phyloP scores from a whole-genome alignment of 1,139 yeast species.

The Debaryomyces sp. region DNA sequence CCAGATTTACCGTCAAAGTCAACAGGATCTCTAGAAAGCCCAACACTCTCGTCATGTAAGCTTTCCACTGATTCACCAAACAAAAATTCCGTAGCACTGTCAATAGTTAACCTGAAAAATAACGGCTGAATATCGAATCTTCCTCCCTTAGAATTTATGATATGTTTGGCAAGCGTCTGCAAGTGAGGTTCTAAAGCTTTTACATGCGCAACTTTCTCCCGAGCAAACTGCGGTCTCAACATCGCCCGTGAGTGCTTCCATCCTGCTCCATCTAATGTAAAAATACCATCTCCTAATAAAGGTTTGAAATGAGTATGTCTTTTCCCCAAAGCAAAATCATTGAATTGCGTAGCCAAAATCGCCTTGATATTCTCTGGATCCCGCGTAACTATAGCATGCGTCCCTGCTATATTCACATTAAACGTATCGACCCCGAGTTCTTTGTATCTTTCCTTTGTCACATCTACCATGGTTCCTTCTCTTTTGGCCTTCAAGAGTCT shows the following conservation, averaged over 20 bases:
- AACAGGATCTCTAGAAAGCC: slow-evolving; percentile 13
- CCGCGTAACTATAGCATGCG: slow-evolving; percentile 26
- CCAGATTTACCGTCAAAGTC: slow-evolving; percentile 33
- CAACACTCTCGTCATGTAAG: slow-evolving; percentile 32
- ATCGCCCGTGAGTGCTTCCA: slow-evolving; percentile 63
- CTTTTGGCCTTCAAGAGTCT: slow-evolving; percentile 18
- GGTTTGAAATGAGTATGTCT: slow-evolving; percentile 48
- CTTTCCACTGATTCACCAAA: slow-evolving; percentile 57
- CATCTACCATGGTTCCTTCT: slow-evolving; percentile 29
- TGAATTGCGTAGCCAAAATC: slow-evolving; percentile 46
- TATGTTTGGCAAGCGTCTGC: slow-evolving; percentile 36
- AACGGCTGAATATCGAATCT: slow-evolving; percentile 50
- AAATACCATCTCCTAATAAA: slow-evolving; percentile 59
- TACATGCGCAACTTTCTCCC: slow-evolving; percentile 57
- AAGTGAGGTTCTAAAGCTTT: slow-evolving; percentile 51
- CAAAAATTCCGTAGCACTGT: slow-evolving; percentile 60
- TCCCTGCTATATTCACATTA: slow-evolving; percentile 22
- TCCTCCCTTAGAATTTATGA: slow-evolving; percentile 29
- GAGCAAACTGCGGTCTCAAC: slow-evolving; percentile 61
- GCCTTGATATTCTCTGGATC: slow-evolving; percentile 48
- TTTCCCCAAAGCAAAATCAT: slow-evolving; percentile 53
- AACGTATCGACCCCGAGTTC: slow-evolving; percentile 10
- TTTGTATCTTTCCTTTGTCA: slow-evolving; percentile 17
- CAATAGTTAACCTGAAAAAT: slow-evolving; percentile 55
- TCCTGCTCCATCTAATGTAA: slow-evolving; percentile 55